Percentiles rank a stretch among this genome's conserved stretches.
Conservation (phyloP, 768 basidiomycete species). For the Suillus brevipes region DNA sequence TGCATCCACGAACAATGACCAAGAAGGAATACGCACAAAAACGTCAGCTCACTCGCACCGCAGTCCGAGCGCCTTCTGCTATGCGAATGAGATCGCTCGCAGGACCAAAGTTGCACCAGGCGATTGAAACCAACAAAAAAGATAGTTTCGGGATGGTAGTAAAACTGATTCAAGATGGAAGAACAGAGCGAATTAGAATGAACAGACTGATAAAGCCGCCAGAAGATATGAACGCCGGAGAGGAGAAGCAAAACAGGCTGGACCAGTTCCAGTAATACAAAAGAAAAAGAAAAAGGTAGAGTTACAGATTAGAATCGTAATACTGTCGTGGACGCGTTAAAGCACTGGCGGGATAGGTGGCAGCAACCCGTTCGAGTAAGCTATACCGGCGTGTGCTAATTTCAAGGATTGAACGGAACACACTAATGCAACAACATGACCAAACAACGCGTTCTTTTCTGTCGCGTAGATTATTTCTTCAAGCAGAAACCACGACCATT, state of each 20-base stretch:
- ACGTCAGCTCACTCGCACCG: not conserved
- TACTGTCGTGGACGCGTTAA: constrained; percentile 30
- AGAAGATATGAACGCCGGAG: constrained; percentile 3
- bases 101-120: not conserved
- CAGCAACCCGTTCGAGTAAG: constrained; percentile 22
- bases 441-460: constrained; percentile 23
- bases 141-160: constrained; percentile 13
- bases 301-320: constrained; percentile 27
- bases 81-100: not conserved
- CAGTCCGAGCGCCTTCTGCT: not conserved
- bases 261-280: constrained; percentile 7
- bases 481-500: not conserved
- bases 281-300: constrained; percentile 1
- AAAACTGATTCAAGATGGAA: not conserved
- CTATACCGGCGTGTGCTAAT: constrained; percentile 1
- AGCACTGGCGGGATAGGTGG: constrained; percentile 14
- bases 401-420: constrained; percentile 7
- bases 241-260: not conserved
- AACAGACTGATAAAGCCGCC: constrained; percentile 3
- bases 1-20: not conserved
- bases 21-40: not conserved
- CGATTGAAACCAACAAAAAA: not conserved
- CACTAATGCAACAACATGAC: constrained; percentile 17
- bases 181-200: constrained; percentile 8
- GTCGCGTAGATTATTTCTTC: not conserved